Base-by-base conservation (phyloP, 2,329 filamentous ascomycete species). In the Capronia epimyces region DNA sequence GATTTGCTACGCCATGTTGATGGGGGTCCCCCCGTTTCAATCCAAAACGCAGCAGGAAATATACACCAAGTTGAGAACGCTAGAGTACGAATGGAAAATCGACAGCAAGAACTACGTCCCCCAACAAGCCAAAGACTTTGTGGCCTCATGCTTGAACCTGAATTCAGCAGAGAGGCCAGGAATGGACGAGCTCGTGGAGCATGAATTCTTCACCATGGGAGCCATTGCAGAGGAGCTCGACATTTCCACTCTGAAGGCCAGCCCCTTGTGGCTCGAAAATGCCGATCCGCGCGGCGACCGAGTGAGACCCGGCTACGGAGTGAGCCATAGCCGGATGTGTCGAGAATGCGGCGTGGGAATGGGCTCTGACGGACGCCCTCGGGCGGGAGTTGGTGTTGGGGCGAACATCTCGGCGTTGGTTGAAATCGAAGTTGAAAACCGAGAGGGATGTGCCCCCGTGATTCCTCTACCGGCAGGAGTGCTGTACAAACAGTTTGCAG, bases 21-120 rank as follows among this genome's bases (percentile, higher is more conserved):
- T 93, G 6, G 95, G 93, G 16, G 94, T 91, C 63, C 91, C 93
- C 1, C 93, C 93, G 0, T 98, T 98, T 68, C 93, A 98, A 70
- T 95, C 93, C 2, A 74, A 74, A 54, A 75, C 73, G 0, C 73
- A 75, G 54, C 71, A 75, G 53, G 74, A 76, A 53, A 75, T 76
- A 12, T 76, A 76, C 56, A 70, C 69, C 48, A 76, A 75, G 58
- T 71, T 75, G 3, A 67, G 69, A 47, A 72, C 65, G 27, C 55
- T 75, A 36, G 67, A 68, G n/a, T 76, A 76, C 49, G 69, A 70
- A 20, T 76, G 74, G 74, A 74, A 73, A 9, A 71, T 71, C 46
- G 69, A 71, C 43, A 63, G 66, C 3, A 68, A 72, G 16, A 75
- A 75, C 48, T 66, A 72, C 52, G 75, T 76, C 34, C 72, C 74